A percentile compares a stretch with the other conserved stretches of the same genome.
Conservation (phyloP, 805 yeast species). For the Blastobotrys attinorum region DNA sequence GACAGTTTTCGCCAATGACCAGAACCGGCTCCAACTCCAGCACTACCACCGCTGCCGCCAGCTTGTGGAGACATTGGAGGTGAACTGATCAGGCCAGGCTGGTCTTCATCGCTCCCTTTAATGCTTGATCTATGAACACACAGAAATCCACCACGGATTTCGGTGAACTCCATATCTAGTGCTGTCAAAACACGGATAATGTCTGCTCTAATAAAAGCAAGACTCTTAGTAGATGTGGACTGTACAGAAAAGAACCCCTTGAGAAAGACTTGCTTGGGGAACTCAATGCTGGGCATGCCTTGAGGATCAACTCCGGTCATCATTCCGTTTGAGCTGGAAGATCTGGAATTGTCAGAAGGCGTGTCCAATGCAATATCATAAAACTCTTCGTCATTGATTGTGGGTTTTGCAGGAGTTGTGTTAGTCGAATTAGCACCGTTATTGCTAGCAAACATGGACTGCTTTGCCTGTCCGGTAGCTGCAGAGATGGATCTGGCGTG, state of each 20-base stretch:
- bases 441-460: neutral
- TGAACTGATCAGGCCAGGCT: slow-evolving; percentile 6
- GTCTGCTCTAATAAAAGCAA: slow-evolving; percentile 80
- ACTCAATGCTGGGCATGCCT: slow-evolving; percentile 85
- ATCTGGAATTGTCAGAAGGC: slow-evolving; percentile 1
- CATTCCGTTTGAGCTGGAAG: neutral
- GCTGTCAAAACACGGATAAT: slow-evolving; percentile 68
- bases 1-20: slow-evolving; percentile 25
- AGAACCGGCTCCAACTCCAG: slow-evolving; percentile 26
- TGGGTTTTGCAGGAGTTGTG: neutral
- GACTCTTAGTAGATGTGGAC: slow-evolving; percentile 86
- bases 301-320: slow-evolving; percentile 3
- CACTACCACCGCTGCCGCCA: slow-evolving; percentile 17
- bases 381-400: slow-evolving; percentile 15
- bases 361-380: slow-evolving; percentile 16
- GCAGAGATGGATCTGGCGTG: slow-evolving; percentile 30
- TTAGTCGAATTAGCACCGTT: neutral
- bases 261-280: slow-evolving; percentile 81
- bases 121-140: slow-evolving; percentile 50
- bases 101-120: slow-evolving; percentile 26
- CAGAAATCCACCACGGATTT: slow-evolving; percentile 88
- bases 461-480: neutral
- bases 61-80: slow-evolving; percentile 14
- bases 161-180: slow-evolving; percentile 74
- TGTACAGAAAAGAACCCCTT: slow-evolving; percentile 93